These are phyloP conservation scores for Kalaharituber pfeilii DNA, from an alignment of 2,329 filamentous ascomycete species.

Conservation along the genomic window DNA sequence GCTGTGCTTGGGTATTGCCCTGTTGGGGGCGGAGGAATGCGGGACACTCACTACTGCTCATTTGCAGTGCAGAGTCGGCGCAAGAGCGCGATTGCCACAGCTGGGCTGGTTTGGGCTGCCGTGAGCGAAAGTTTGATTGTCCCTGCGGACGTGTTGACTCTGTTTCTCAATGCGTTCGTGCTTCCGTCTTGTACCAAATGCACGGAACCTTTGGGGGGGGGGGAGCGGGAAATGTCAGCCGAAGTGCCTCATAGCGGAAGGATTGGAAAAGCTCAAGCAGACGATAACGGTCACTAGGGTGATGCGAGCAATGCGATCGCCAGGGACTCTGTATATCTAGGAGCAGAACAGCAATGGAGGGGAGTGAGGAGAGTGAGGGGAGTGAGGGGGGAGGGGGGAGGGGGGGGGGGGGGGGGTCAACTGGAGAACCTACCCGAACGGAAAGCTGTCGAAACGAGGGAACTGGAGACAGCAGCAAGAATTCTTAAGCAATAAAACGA, in stretches of 20 bases:
- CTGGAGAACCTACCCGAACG: too few relatives aligned
- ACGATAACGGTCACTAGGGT: not conserved
- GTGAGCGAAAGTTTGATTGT: not conserved
- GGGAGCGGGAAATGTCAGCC: conserved; percentile 12
- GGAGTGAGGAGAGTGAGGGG: too few relatives aligned
- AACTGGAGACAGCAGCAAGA: too few relatives aligned
- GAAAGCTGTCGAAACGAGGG: too few relatives aligned
- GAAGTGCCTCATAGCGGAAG: not conserved
- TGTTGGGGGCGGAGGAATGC: not conserved
- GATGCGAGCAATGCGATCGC: not conserved
- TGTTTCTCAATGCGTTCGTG: conserved; percentile 7
- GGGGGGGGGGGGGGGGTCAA: too few relatives aligned
- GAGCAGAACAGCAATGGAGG: too few relatives aligned
- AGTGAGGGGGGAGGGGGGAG: too few relatives aligned
- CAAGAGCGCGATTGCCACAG: conserved; percentile 20
- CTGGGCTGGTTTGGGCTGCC: conserved; percentile 18
- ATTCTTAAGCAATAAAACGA: too few relatives aligned
- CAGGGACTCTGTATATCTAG: too few relatives aligned
- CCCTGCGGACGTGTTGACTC: conserved; percentile 10
- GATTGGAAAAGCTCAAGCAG: not conserved
- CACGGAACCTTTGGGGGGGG: conserved; percentile 15
- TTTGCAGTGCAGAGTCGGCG: conserved; percentile 18
- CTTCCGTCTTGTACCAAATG: conserved; percentile 12
- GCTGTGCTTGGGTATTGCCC: conserved; percentile 1
- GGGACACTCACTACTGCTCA: conserved; percentile 11